These are phyloP conservation scores for Protomyces inundatus DNA, from an alignment of 1,139 yeast species.

Conservation along the genomic window DNA sequence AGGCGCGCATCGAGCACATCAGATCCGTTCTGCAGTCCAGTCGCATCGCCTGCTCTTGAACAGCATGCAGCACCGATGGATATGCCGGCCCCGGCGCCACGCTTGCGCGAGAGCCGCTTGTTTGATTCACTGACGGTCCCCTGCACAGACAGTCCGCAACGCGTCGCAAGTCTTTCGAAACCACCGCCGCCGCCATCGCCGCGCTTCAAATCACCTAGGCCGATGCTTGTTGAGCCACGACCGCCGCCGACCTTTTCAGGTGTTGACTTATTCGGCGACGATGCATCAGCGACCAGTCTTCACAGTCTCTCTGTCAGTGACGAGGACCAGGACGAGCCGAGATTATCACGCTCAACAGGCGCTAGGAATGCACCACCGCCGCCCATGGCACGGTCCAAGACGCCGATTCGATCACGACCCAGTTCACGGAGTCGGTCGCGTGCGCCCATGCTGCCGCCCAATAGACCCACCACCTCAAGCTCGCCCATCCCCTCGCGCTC, in stretches of 20 bases:
- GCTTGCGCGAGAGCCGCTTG: not conserved
- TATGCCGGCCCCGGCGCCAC: not conserved
- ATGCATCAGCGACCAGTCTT: not conserved
- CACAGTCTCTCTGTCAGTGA: not conserved
- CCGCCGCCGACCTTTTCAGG: not conserved
- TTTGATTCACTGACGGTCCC: not conserved
- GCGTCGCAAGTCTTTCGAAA: not conserved
- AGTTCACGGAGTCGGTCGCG: not conserved
- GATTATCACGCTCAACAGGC: not conserved
- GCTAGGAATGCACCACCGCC: not conserved
- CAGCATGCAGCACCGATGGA: not conserved
- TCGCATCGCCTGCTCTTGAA: not conserved
- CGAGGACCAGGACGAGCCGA: not conserved
- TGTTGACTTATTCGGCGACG: not conserved
- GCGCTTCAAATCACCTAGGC: constrained; percentile 17
- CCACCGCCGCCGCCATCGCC: constrained; percentile 23
- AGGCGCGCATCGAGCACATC: not conserved
- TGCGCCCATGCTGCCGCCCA: not conserved
- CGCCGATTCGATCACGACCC: not conserved
- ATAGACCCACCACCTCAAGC: not conserved
- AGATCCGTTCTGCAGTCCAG: not conserved
- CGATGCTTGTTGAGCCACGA: not conserved
- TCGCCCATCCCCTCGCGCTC: not conserved
- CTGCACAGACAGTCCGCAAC: not conserved
- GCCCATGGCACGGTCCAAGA: not conserved